Percentiles rank a stretch among this genome's conserved stretches.
phyloP scores from a whole-genome alignment of 352 stramenopile species.

The Phytophthora capsici region DNA sequence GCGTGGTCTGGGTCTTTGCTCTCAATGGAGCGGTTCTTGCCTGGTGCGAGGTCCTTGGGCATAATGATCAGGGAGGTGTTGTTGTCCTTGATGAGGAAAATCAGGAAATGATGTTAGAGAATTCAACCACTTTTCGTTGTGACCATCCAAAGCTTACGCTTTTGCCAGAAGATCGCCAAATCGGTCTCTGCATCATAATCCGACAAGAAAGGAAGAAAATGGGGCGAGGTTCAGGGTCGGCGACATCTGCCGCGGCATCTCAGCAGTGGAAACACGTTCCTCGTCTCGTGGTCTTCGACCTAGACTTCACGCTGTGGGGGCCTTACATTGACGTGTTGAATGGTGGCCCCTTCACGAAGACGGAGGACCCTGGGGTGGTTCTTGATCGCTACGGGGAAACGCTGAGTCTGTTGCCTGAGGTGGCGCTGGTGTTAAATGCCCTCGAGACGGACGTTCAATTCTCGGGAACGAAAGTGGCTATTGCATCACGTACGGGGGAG shows the following conservation, averaged over 20 bases:
- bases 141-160: neutral
- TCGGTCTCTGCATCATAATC: conserved; percentile 6
- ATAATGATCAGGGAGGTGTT: neutral
- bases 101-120: neutral
- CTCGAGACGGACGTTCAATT: conserved; percentile 77
- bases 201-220: neutral
- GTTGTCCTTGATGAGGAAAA: neutral
- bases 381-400: conserved; percentile 68
- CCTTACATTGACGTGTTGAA: conserved; percentile 80
- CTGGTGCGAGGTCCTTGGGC: conserved; percentile 18
- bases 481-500: conserved; percentile 72
- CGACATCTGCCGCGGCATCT: conserved; percentile 1
- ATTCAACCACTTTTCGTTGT: neutral
- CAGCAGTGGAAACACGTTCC: conserved; percentile 58
- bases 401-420: conserved; percentile 74
- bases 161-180: neutral
- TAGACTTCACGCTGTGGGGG: conserved; percentile 84
- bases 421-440: conserved; percentile 62
- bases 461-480: conserved; percentile 48
- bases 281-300: conserved; percentile 74
- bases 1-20: conserved; percentile 15
- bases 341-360: conserved; percentile 78
- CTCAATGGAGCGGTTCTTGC: conserved; percentile 28
- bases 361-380: conserved; percentile 58
- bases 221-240: neutral